Evolutionary conservation across 805 yeast species (phyloP).

Genomic region (Maudiozyma turicensis): DNA sequence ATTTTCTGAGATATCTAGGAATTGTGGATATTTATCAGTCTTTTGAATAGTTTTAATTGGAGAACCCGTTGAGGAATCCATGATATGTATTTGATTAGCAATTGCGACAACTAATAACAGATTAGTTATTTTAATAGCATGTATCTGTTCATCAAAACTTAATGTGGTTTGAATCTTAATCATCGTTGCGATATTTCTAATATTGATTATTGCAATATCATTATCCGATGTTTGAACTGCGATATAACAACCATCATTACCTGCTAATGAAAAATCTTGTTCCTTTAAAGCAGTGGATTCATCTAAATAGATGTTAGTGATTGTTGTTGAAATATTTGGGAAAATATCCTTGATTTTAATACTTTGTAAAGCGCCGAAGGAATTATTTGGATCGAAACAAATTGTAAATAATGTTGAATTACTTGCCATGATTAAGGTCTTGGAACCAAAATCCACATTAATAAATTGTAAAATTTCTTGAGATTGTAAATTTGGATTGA

Average conservation of each 20-base stretch:
- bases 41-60: constrained; percentile 24
- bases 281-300: constrained; percentile 20
- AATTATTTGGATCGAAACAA: constrained; percentile 16
- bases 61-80: constrained; percentile 25
- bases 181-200: constrained; percentile 18
- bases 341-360: constrained; percentile 1
- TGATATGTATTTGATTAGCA: constrained; percentile 20
- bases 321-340: constrained; percentile 5
- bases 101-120: constrained; percentile 24
- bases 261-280: constrained; percentile 21
- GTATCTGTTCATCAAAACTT: constrained; percentile 20
- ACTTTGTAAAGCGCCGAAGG: constrained; percentile 16
- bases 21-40: constrained; percentile 24
- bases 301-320: constrained; percentile 21
- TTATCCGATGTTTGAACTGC: constrained; percentile 19
- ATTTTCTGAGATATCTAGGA: constrained; percentile 26
- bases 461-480: constrained; percentile 12
- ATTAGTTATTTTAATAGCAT: constrained; percentile 23
- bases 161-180: constrained; percentile 10
- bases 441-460: constrained; percentile 28
- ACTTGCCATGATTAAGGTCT: constrained; percentile 16
- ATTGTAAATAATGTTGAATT: constrained; percentile 12
- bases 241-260: constrained; percentile 28
- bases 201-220: constrained; percentile 17
- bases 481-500: background rate